phyloP scores from a whole-genome alignment of 192 early-diverging fungal species.

The Coemansia sp. region DNA sequence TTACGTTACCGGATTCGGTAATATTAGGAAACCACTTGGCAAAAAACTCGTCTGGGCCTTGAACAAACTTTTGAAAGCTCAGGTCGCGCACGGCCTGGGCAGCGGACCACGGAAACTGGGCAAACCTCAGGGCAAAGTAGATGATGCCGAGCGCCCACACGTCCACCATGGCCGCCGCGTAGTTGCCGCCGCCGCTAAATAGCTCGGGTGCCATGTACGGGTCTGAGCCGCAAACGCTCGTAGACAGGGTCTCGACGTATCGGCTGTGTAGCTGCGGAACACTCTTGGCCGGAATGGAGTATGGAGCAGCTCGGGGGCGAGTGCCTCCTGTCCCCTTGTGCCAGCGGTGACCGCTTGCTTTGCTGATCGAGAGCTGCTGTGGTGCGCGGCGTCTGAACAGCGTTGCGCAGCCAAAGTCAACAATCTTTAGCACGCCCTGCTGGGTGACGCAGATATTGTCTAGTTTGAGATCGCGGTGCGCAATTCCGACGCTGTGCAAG shows the following conservation, averaged over 20 bases:
- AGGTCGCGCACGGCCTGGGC: slow-evolving; percentile 48
- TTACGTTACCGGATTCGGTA: too few species aligned
- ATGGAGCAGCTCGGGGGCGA: slow-evolving; percentile 25
- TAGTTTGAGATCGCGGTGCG: slow-evolving; percentile 91
- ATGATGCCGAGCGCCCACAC: slow-evolving; percentile 91
- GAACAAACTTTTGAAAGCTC: slow-evolving; percentile 17
- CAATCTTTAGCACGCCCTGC: slow-evolving; percentile 72
- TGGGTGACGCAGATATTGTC: slow-evolving; percentile 86
- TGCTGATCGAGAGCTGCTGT: slow-evolving; percentile 11
- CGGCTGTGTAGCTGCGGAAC: background rate
- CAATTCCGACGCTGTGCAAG: slow-evolving; percentile 75
- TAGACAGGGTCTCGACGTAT: slow-evolving; percentile 41
- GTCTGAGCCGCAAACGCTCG: slow-evolving; percentile 85
- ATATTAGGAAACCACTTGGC: slow-evolving; percentile 29
- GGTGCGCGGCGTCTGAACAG: slow-evolving; percentile 41
- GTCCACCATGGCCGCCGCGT: slow-evolving; percentile 81
- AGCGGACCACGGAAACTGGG: slow-evolving; percentile 68
- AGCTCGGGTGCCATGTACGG: slow-evolving; percentile 96
- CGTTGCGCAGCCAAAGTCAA: slow-evolving; percentile 78
- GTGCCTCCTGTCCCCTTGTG: background rate
- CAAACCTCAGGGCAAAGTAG: slow-evolving; percentile 68
- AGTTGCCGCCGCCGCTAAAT: slow-evolving; percentile 52
- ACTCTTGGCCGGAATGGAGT: slow-evolving; percentile 6
- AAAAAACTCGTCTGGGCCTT: slow-evolving; percentile 18
- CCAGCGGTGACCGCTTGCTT: background rate